Percentiles rank a stretch among this genome's conserved stretches.
These are phyloP conservation scores for Cladorrhinum sp. DNA, from an alignment of 2,329 filamentous ascomycete species.

Conservation along the genomic window DNA sequence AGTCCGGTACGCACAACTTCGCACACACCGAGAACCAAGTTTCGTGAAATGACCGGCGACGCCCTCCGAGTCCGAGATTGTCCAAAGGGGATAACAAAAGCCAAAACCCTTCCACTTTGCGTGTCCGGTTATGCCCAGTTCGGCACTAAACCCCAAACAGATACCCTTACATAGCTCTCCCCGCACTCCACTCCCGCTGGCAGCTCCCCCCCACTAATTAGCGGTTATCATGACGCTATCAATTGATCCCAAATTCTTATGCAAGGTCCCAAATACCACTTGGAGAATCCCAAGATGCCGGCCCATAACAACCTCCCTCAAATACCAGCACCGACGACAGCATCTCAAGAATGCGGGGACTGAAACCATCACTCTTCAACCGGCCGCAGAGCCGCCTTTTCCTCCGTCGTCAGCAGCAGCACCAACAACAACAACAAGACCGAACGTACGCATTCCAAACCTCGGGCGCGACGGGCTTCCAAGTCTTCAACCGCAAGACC, in stretches of 20 bases:
- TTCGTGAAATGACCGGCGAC: neutral
- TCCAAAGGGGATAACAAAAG: neutral
- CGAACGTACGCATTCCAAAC: slow-evolving; percentile 70
- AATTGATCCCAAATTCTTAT: neutral
- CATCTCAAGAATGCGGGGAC: neutral
- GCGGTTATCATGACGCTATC: neutral
- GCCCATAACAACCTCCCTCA: neutral
- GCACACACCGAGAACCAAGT: neutral
- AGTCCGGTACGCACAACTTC: neutral
- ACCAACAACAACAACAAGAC: slow-evolving; percentile 39
- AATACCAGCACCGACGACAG: neutral
- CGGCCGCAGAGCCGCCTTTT: neutral
- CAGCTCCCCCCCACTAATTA: neutral
- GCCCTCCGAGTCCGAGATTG: neutral
- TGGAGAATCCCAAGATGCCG: too few species aligned
- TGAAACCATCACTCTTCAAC: neutral
- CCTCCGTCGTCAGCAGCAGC: neutral
- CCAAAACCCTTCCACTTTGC: neutral
- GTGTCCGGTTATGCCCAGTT: too few species aligned
- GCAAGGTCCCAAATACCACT: too few species aligned
- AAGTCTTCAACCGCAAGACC: slow-evolving; percentile 84
- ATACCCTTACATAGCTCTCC: neutral
- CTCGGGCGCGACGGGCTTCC: slow-evolving; percentile 71
- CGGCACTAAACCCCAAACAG: too few species aligned
- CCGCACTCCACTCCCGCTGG: neutral